Percentiles rank a stretch among this genome's conserved stretches.
phyloP scores from a whole-genome alignment of 257 asterid species.

The Solanum etuberosum region DNA sequence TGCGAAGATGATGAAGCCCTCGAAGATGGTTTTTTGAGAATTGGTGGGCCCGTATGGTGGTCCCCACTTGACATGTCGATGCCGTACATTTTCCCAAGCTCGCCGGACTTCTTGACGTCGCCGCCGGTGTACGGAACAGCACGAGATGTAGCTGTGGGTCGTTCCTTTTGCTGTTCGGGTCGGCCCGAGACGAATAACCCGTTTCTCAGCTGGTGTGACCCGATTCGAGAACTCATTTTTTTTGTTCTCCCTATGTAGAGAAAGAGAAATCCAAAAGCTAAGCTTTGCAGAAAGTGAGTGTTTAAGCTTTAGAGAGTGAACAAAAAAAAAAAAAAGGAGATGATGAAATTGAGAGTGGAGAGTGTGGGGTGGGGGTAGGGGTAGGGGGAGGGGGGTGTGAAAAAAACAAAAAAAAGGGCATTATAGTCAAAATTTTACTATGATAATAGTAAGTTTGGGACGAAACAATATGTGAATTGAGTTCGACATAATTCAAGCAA shows the following conservation, averaged over 20 bases:
- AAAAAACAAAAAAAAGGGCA: not conserved
- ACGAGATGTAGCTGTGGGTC: slow-evolving; percentile 48
- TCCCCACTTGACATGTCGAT: slow-evolving; percentile 42
- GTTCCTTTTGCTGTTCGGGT: slow-evolving; percentile 62
- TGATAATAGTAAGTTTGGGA: not conserved
- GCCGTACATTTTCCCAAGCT: slow-evolving; percentile 87
- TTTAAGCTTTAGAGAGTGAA: not conserved
- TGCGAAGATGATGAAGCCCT: slow-evolving; percentile 46
- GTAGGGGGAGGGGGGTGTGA: not conserved
- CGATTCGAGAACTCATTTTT: slow-evolving; percentile 62
- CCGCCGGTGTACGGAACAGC: slow-evolving; percentile 87
- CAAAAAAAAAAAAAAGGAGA: not conserved
- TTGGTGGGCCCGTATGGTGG: slow-evolving; percentile 22
- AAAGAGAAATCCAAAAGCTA: not conserved
- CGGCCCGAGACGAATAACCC: slow-evolving; percentile 77
- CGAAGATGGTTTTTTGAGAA: slow-evolving; percentile 43
- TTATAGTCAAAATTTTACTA: not conserved
- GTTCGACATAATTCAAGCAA: not conserved
- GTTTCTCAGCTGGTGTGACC: slow-evolving; percentile 65
- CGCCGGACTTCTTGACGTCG: slow-evolving; percentile 70
- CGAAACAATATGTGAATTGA: accelerated
- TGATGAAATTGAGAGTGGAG: not conserved
- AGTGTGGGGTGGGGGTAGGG: not conserved
- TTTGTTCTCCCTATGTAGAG: not conserved
- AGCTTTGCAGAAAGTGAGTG: not conserved